A percentile compares a stretch with the other conserved stretches of the same genome.
These are phyloP conservation scores for Inonotus obliquus DNA, from an alignment of 1,284 basidiomycete genomes.

Conservation along the genomic window DNA sequence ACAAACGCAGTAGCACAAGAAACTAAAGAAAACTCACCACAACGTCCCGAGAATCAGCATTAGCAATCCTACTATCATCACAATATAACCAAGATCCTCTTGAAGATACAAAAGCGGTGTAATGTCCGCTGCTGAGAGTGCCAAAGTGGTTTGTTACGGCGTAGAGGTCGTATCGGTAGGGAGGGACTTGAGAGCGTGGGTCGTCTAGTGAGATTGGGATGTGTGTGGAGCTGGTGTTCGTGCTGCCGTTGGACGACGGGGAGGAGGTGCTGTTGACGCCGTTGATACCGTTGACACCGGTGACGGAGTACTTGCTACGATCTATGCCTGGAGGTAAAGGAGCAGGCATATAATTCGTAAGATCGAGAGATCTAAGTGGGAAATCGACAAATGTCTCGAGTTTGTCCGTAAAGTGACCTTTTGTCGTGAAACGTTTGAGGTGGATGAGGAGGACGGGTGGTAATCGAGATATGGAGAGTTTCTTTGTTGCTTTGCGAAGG, in stretches of 20 bases:
- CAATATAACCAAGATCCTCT: slow-evolving; percentile 82
- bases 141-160: slow-evolving; percentile 92
- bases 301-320: slow-evolving; percentile 26
- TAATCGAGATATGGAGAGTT: slow-evolving; percentile 82
- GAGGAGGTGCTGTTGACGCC: neutral
- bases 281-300: neutral
- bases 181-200: slow-evolving; percentile 75
- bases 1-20: neutral
- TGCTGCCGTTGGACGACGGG: too few relatives aligned
- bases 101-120: slow-evolving; percentile 82
- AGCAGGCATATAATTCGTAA: slow-evolving; percentile 89
- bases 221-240: slow-evolving; percentile 22
- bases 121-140: slow-evolving; percentile 87
- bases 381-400: slow-evolving; percentile 89
- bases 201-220: slow-evolving; percentile 51
- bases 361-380: slow-evolving; percentile 77
- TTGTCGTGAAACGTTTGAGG: slow-evolving; percentile 92
- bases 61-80: slow-evolving; percentile 77
- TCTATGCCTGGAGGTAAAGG: slow-evolving; percentile 63
- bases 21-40: slow-evolving; percentile 56
- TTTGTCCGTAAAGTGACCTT: slow-evolving; percentile 94
- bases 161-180: slow-evolving; percentile 86
- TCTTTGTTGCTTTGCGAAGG: slow-evolving; percentile 79
- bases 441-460: slow-evolving; percentile 95
- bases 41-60: slow-evolving; percentile 73